Conservation (phyloP, 768 basidiomycete genomes). For the Russula sp. region DNA sequence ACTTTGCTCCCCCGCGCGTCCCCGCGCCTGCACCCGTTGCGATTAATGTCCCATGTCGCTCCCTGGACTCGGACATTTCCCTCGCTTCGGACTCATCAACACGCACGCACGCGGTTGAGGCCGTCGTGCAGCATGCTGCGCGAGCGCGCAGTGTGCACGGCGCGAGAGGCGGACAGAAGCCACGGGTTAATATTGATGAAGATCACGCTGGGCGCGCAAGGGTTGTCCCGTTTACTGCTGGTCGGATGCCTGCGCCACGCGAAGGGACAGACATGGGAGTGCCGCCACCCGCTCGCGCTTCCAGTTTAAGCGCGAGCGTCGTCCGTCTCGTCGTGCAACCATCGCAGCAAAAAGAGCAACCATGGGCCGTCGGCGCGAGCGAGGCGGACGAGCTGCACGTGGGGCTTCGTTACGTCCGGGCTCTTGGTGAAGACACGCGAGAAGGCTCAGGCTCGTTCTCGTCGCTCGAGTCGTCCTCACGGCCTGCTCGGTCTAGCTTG, state of each 20-base stretch:
- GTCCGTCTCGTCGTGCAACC: constrained; percentile 36
- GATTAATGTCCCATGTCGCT: constrained; percentile 24
- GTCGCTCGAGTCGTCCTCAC: constrained; percentile 56
- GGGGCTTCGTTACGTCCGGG: constrained; percentile 67
- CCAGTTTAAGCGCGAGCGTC: constrained; percentile 65
- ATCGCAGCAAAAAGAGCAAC: neutral
- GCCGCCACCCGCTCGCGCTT: constrained; percentile 39
- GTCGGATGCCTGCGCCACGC: constrained; percentile 61
- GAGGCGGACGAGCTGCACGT: constrained; percentile 65
- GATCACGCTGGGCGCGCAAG: constrained; percentile 47
- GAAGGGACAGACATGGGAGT: constrained; percentile 26
- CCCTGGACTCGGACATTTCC: constrained; percentile 32
- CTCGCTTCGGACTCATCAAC: constrained; percentile 38
- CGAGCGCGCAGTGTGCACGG: constrained; percentile 56
- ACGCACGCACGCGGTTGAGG: constrained; percentile 43
- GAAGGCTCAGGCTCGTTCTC: constrained; percentile 52
- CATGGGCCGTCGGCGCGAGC: neutral
- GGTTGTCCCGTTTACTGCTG: constrained; percentile 68
- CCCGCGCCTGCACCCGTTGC: constrained; percentile 33
- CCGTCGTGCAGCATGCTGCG: constrained; percentile 47
- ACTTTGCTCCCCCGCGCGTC: constrained; percentile 59
- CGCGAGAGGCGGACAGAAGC: constrained; percentile 41
- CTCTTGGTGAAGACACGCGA: constrained; percentile 55
- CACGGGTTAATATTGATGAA: constrained; percentile 36
- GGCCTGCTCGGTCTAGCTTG: constrained; percentile 37